Evolutionary conservation across 768 basidiomycete species (phyloP).

Genomic region (Amanita pallidorosea): DNA sequence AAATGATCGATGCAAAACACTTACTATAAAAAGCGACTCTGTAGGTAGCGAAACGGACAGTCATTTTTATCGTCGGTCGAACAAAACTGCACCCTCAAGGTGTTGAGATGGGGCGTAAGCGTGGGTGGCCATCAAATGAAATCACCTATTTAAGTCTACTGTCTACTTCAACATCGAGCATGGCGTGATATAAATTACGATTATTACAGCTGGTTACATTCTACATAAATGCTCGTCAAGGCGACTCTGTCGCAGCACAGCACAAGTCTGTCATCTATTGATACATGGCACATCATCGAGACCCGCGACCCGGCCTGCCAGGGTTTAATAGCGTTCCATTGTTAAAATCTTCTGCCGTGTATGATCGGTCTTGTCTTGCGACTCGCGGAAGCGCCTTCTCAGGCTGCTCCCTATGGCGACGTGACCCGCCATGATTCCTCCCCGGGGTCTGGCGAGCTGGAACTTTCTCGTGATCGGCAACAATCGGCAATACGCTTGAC

Average conservation of each 20-base stretch:
- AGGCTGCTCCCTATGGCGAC: not conserved
- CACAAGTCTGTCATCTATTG: no score
- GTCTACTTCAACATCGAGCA: no score
- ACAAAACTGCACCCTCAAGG: not conserved
- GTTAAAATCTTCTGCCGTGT: constrained; percentile 9
- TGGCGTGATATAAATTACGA: not conserved
- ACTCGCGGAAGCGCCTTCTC: constrained; percentile 17
- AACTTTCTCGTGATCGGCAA: not conserved
- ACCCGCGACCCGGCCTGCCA: constrained; percentile 8
- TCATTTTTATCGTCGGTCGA: constrained; percentile 30
- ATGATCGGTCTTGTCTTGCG: constrained; percentile 13
- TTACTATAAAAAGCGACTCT: constrained; percentile 41
- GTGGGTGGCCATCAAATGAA: not conserved
- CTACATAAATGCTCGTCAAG: not conserved
- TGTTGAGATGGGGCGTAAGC: not conserved
- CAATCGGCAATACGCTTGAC: constrained; percentile 21
- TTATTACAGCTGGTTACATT: not conserved
- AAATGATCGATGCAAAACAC: constrained; percentile 10
- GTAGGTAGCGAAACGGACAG: constrained; percentile 47
- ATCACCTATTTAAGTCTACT: not conserved
- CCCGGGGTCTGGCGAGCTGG: not conserved
- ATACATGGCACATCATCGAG: constrained; percentile 13
- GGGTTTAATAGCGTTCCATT: constrained; percentile 7
- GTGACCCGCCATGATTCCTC: not conserved
- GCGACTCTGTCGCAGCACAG: not conserved